These are phyloP conservation scores for Neurospora sp. DNA, from an alignment of 495 filamentous ascomycete species.

Conservation along the genomic window DNA sequence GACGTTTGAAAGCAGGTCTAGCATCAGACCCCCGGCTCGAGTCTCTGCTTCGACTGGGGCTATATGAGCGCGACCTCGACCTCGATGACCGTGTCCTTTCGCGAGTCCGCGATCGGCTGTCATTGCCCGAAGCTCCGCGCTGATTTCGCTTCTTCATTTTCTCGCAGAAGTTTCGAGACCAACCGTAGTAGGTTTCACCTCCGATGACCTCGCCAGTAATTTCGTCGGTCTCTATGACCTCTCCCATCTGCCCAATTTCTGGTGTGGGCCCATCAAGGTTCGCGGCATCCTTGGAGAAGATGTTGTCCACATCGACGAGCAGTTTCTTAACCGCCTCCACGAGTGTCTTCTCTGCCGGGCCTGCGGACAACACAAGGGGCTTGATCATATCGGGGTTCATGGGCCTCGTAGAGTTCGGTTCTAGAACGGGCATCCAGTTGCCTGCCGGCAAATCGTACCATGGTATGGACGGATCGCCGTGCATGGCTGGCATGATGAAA, in stretches of 20 bases:
- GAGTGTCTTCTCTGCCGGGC: constrained; percentile 59
- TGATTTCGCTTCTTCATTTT: constrained; percentile 61
- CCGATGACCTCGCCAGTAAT: constrained; percentile 48
- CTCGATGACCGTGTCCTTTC: constrained; percentile 18
- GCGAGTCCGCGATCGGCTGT: constrained; percentile 9
- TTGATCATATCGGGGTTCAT: constrained; percentile 64
- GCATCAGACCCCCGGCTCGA: constrained; percentile 17
- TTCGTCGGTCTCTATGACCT: constrained; percentile 51
- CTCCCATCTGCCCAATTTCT: constrained; percentile 68
- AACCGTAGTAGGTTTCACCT: constrained; percentile 76
- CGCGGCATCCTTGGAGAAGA: constrained; percentile 39
- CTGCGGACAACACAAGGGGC: constrained; percentile 62
- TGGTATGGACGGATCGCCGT: constrained; percentile 65
- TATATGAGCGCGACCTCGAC: constrained; percentile 23
- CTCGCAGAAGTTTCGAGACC: constrained; percentile 71
- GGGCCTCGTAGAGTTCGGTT: constrained; percentile 61
- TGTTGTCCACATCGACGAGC: constrained; percentile 54
- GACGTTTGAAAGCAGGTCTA: constrained; percentile 17
- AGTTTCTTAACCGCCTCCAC: constrained; percentile 57
- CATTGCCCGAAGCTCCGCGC: constrained; percentile 13
- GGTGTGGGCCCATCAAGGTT: constrained; percentile 19
- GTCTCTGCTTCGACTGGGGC: constrained; percentile 13
- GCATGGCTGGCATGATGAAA: constrained; percentile 61
- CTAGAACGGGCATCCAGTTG: constrained; percentile 68
- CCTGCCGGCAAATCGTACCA: constrained; percentile 83